Base-by-base conservation (phyloP, 495 filamentous ascomycete genomes). In the Penicillium arizonense region DNA sequence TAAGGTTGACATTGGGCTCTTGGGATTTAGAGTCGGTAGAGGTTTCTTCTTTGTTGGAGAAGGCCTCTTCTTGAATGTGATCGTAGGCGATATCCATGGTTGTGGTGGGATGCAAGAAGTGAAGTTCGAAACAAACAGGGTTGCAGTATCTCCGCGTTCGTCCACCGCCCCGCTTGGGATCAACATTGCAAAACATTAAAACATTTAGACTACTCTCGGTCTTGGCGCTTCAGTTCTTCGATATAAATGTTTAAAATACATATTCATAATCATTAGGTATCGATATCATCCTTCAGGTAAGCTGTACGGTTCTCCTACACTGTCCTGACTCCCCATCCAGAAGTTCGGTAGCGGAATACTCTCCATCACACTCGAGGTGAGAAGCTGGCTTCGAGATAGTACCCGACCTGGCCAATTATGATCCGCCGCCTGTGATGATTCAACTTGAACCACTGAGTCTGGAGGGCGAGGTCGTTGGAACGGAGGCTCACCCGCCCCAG, bases 51-150 rank as follows among this genome's bases (percentile, higher is more conserved):
- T 82, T 68, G 40, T 87, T 80, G 37, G 88, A 82, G 56, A 90
- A 76, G 47, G 82, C 78, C 65, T 92, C 87, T 74, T 96, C 91
- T 64, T 90, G 87, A 60, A 98, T 95, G 69, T 96, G 91, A 64
- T 98, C 94, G 80, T 97, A 98, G 35, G 94, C 91, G 61, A 96
- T 71, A 80, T 98, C 94, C 94, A 98, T 98, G 60, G 45, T 50
- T 52, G 50, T 35, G 39, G 44, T 36, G 14, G 28, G 48, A 34
- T 43, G 48, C 16, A 26, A 48, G 50, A 43, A 53, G 30, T 32
- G 37, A 36, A 55, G 42, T 35, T 30, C 33, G 52, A 56, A 18
- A 56, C 50, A 36, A 49, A 53, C 50, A 53, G 46, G 42, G 52
- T 55, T 51, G 57, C 56, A 51, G 53, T 47, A 55, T 43, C 59